phyloP scores from a whole-genome alignment of 2,329 filamentous ascomycete genomes.

The Aureobasidium sp. region DNA sequence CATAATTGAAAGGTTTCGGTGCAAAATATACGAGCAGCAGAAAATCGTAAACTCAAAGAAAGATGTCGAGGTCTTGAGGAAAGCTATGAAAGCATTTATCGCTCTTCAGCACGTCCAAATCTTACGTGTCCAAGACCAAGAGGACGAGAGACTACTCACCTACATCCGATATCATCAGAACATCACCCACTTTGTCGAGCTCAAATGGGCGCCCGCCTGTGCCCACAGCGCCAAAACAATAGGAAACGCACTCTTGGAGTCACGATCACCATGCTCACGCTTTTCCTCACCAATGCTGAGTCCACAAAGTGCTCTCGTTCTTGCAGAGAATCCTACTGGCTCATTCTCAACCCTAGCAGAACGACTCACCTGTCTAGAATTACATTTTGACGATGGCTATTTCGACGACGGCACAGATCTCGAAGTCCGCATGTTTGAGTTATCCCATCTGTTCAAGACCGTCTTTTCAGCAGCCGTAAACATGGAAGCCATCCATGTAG shows the following conservation, averaged over 20 bases:
- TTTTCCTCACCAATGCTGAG: conserved; percentile 58
- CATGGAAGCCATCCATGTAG: conserved; percentile 55
- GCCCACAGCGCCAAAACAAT: conserved; percentile 53
- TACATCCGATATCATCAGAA: conserved; percentile 43
- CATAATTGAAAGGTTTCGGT: conserved; percentile 34
- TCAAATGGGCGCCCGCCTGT: conserved; percentile 56
- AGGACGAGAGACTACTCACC: conserved; percentile 47
- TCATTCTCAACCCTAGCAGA: conserved; percentile 45
- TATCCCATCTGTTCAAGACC: conserved; percentile 49
- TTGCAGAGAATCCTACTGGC: conserved; percentile 40
- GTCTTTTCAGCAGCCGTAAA: conserved; percentile 53
- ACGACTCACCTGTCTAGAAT: conserved; percentile 53
- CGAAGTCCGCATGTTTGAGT: conserved; percentile 47
- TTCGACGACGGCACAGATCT: conserved; percentile 46
- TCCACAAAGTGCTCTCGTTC: conserved; percentile 47
- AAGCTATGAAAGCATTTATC: conserved; percentile 50
- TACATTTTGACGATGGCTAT: conserved; percentile 52
- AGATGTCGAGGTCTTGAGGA: conserved; percentile 46
- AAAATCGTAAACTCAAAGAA: conserved; percentile 43
- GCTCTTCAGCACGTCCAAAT: conserved; percentile 57
- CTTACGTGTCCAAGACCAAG: conserved; percentile 51
- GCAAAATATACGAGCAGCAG: conserved; percentile 43
- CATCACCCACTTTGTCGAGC: conserved; percentile 37
- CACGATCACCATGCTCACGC: conserved; percentile 48
- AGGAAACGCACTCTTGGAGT: conserved; percentile 47